Evolutionary conservation across 352 stramenopile species (phyloP).

Genomic region (Phytopythium oedochilum): DNA sequence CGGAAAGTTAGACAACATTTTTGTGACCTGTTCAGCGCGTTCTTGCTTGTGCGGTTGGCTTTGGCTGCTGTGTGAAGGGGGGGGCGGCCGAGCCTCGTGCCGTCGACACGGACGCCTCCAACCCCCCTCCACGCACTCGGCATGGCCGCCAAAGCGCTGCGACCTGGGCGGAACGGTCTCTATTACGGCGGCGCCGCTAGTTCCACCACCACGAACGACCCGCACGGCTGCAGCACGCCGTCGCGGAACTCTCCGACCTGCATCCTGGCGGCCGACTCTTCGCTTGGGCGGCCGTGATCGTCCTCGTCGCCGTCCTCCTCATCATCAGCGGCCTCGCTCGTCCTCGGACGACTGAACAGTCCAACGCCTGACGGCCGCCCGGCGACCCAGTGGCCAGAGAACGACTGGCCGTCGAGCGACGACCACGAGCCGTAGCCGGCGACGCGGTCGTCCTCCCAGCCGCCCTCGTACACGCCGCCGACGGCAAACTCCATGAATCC

Average conservation of each 20-base stretch:
- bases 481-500: constrained; percentile 50
- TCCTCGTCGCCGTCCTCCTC: constrained; percentile 12
- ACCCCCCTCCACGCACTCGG: no score
- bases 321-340: constrained; percentile 15
- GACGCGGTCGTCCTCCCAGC: constrained; percentile 43
- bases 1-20: constrained; percentile 79
- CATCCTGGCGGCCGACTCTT: constrained; percentile 10
- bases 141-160: no score
- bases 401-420: constrained; percentile 23
- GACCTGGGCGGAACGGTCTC: no score
- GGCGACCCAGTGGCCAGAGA: constrained; percentile 51
- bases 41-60: background rate
- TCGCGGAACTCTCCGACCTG: constrained; percentile 35
- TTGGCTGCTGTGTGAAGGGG: no score
- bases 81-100: no score
- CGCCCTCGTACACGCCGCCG: constrained; percentile 66
- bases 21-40: constrained; percentile 31
- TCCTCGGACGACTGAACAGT: constrained; percentile 34
- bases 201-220: constrained; percentile 38
- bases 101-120: no score
- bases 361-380: constrained; percentile 49
- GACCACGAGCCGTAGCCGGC: constrained; percentile 67
- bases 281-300: background rate
- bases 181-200: constrained; percentile 27
- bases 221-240: constrained; percentile 37